A percentile compares a stretch with the other conserved stretches of the same genome.
phyloP scores from a whole-genome alignment of 257 asterid species.

The Solanum chiquidenum region DNA sequence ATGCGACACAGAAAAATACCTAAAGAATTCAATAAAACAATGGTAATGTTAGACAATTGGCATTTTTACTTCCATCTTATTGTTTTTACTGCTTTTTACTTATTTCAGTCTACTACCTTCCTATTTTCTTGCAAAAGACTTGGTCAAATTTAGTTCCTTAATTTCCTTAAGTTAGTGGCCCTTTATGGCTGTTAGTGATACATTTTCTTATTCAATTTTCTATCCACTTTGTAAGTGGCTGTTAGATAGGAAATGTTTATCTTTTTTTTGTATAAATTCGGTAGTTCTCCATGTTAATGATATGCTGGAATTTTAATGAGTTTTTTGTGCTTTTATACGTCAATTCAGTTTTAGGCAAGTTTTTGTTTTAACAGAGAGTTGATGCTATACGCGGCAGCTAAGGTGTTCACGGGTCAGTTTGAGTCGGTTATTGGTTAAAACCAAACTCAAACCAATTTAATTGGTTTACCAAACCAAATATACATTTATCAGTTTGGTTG shows the following conservation, averaged over 20 bases:
- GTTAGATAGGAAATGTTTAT: neutral
- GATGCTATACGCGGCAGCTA: neutral
- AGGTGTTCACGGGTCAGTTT: no score
- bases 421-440: no score
- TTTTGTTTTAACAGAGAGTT: neutral
- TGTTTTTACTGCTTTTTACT: neutral
- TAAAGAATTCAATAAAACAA: neutral
- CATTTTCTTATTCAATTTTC: neutral
- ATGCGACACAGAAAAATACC: neutral
- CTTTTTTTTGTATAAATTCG: neutral
- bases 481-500: no score
- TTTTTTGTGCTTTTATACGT: neutral
- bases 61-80: neutral
- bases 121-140: neutral
- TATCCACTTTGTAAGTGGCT: neutral
- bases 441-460: no score
- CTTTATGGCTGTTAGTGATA: neutral
- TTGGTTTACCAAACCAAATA: no score
- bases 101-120: neutral
- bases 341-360: neutral
- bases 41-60: neutral
- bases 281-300: neutral
- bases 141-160: neutral
- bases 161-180: neutral
- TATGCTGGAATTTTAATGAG: neutral